Evolutionary conservation across 805 yeast species (phyloP), one percentile per base, ranked within the genome.

Genomic region (Kodamaea restingae): DNA sequence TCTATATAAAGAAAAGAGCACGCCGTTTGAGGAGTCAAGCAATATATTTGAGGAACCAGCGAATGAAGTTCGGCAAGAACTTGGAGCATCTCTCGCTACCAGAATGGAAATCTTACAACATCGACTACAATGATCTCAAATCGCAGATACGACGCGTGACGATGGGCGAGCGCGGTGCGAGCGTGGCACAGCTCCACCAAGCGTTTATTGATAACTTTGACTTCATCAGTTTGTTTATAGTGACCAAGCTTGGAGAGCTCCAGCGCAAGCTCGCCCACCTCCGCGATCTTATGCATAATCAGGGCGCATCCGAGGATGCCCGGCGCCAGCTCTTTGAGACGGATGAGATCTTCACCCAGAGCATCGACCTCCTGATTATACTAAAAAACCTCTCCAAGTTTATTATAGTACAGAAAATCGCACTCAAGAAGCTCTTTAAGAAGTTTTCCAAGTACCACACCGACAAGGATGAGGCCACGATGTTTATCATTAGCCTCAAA

Each of bases 61-160:
- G n/a, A n/a, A 90, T 90, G 98, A 91, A 88, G 63, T 90, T 88
- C 60, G 96, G 96, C 37, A 70, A 77, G 30, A 88, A 84, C 52
- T 71, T 90, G 15, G 67, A 75, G 38, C 79, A 76, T 47, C 72
- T 87, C 49, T 84, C 95, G 9, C 84, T 88, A 17, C 88, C 90
- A 2, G 93, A 86, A 64, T 90, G 98, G 97, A 75, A 76, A 51
- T 75, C 77, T 45, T 82, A 86, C 61, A 88, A 90, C 58, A 71
- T 90, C 29, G 88, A 87, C 53, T 90, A 90, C 61, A 83, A 87
- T 48, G 85, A 80, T 26, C 58, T 90, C 41, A 90, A 88, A 60
- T 61, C 63, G 4, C 70, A 74, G 32, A 86, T 90, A 42, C 73
- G 81, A 50, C 55, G 59, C 15, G 78, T 80, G 7, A 83, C 91